Evolutionary conservation across 139 green algal species (phyloP).

Genomic region (Mesostigma viride): DNA sequence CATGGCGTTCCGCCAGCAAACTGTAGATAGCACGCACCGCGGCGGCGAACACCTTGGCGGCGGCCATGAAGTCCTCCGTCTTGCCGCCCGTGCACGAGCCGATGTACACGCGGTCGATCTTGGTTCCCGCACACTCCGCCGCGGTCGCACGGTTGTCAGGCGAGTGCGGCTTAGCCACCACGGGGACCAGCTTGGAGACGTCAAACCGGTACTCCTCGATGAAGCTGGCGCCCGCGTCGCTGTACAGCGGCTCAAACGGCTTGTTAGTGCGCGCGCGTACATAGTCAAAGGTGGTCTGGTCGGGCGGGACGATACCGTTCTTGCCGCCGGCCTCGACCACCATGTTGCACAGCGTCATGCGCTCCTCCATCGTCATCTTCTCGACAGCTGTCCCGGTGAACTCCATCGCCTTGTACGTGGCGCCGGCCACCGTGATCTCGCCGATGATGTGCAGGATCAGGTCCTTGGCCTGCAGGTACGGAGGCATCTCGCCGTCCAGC

Average conservation of each 20-base stretch:
- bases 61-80: conserved; percentile 85
- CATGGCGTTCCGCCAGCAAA: background rate
- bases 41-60: conserved; percentile 74
- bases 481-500: conserved; percentile 86
- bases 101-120: conserved; percentile 94
- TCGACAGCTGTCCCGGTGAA: conserved; percentile 68
- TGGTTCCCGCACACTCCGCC: conserved; percentile 57
- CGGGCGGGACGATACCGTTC: conserved; percentile 67
- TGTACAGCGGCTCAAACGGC: conserved; percentile 65
- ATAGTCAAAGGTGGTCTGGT: conserved; percentile 89
- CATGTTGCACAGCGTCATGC: conserved; percentile 98
- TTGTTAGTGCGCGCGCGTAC: conserved; percentile 59
- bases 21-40: conserved; percentile 3
- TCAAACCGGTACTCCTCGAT: conserved; percentile 64
- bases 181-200: conserved; percentile 81
- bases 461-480: conserved; percentile 81
- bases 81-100: conserved; percentile 77
- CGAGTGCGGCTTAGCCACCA: conserved; percentile 82
- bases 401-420: conserved; percentile 59
- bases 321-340: conserved; percentile 80
- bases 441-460: conserved; percentile 93
- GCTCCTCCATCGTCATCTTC: conserved; percentile 90
- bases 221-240: conserved; percentile 54
- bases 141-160: conserved; percentile 89
- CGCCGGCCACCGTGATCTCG: conserved; percentile 72